phyloP scores from a whole-genome alignment of 2,329 filamentous ascomycete species.

The Fusarium papillatum region DNA sequence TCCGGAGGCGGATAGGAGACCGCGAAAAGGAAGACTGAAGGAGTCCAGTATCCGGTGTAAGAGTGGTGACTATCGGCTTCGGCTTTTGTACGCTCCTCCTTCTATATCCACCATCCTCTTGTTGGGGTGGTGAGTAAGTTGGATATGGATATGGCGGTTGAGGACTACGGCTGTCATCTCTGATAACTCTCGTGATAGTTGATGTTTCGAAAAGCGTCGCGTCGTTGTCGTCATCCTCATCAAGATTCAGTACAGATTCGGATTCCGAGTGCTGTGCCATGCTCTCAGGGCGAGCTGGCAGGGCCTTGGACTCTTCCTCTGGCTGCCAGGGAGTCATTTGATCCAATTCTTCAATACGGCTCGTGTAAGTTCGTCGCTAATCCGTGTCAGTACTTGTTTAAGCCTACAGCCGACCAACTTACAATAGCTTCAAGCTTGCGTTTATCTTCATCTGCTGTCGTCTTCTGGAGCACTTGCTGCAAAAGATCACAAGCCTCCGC shows the following conservation, averaged over 20 bases:
- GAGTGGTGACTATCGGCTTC: constrained; percentile 41
- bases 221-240: constrained; percentile 60
- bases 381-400: constrained; percentile 15
- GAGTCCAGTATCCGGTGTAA: constrained; percentile 47
- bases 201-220: constrained; percentile 64
- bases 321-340: constrained; percentile 72
- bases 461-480: constrained; percentile 88
- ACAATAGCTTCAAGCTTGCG: constrained; percentile 95
- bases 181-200: constrained; percentile 61
- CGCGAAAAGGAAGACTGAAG: constrained; percentile 69
- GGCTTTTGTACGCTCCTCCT: constrained; percentile 41
- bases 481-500: constrained; percentile 90
- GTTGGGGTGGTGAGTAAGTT: constrained; percentile 43
- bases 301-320: constrained; percentile 74
- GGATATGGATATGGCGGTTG: constrained; percentile 25
- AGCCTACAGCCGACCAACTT: constrained; percentile 45
- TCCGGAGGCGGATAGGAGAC: constrained; percentile 53
- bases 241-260: constrained; percentile 36
- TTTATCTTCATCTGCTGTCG: constrained; percentile 87
- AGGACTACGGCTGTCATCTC: constrained; percentile 39
- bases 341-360: constrained; percentile 88
- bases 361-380: constrained; percentile 90
- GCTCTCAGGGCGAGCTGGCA: constrained; percentile 80
- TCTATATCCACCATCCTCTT: constrained; percentile 30
- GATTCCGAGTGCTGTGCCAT: constrained; percentile 42